Base-by-base conservation (phyloP, 352 stramenopile genomes). In the Aphanomyces stellatus region DNA sequence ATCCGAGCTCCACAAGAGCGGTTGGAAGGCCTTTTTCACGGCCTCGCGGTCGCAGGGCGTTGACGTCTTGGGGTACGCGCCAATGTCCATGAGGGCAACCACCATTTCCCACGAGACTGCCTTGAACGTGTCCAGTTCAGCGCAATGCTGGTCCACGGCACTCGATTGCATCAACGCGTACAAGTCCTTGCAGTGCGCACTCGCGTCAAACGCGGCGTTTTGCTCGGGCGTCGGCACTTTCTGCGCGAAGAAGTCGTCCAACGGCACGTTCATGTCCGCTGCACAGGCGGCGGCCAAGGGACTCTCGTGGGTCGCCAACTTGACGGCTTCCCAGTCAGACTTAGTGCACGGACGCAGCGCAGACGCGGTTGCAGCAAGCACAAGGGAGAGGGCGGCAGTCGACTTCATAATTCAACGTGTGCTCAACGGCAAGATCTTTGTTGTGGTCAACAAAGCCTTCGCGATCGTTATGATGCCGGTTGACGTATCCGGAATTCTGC, bases 91-190 rank as follows among this genome's bases (percentile, higher is more conserved):
- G 49, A 57, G 22, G 5, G 49, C 49, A 22, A 57, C 49, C 6
- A 57, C 49, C 49, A 57, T 57, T n/a, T 57, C 49, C 49, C 49
- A 57, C 49, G 49, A 34, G 30, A 57, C 3, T 17, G 22, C 13
- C 1, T 57, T 35, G 49, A 57, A 57, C 49, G 33, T 24, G 13
- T 57, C 49, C 4, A 57, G 49, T 57, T 57, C 49, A 7, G 49
- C 7, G n/a, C 49, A 57, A 37, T 57, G 19, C n/a, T 57, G 49
- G 2, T 33, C 49, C 7, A 57, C 13, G 8, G 49, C 25, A 17
- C 17, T 24, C 4, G n/a, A 7, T n/a, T 57, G 49, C 27, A 57
- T 57, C 11, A 40, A 13, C 25, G 22, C 27, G 30, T 57, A 57
- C 25, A 57, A 37, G 25, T 57, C 22, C 30, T 57, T 57, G 49